Percentiles rank a stretch among this genome's conserved stretches.
Conservation (phyloP, 805 yeast species). For the Isabelozyma heimii region DNA sequence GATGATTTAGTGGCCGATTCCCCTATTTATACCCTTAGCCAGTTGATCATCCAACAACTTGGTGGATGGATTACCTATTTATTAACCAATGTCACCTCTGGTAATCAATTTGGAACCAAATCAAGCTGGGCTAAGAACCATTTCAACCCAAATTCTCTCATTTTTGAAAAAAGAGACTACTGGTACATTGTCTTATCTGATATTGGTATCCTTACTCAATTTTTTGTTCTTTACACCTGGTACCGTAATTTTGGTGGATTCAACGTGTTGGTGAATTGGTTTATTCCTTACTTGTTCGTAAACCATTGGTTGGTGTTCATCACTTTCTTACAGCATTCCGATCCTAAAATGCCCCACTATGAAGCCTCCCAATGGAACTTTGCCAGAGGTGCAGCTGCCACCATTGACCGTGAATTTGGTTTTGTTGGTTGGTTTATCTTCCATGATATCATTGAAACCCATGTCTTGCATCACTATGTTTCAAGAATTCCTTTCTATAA, state of each 20-base stretch:
- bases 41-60: slow-evolving; percentile 63
- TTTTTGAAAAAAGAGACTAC: slow-evolving; percentile 71
- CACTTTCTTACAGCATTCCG: slow-evolving; percentile 83
- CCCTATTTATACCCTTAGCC: slow-evolving; percentile 60
- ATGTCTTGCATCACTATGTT: slow-evolving; percentile 81
- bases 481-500: slow-evolving; percentile 86
- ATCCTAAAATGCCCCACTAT: slow-evolving; percentile 77
- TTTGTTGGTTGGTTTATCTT: slow-evolving; percentile 74
- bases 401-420: slow-evolving; percentile 82
- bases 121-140: slow-evolving; percentile 56
- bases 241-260: slow-evolving; percentile 60
- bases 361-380: slow-evolving; percentile 74
- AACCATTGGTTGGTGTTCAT: slow-evolving; percentile 91
- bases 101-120: slow-evolving; percentile 55
- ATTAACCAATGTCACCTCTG: slow-evolving; percentile 63
- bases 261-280: slow-evolving; percentile 65
- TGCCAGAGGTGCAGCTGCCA: slow-evolving; percentile 88
- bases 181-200: slow-evolving; percentile 72
- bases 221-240: slow-evolving; percentile 56
- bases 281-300: slow-evolving; percentile 73
- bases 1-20: slow-evolving; percentile 70
- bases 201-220: slow-evolving; percentile 60
- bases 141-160: slow-evolving; percentile 69
- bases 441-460: slow-evolving; percentile 90
- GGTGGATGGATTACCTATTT: slow-evolving; percentile 77